Evolutionary conservation across 2,329 filamentous ascomycete genomes (phyloP), one percentile per base, ranked within the genome.

Genomic region (Allantophomopsis cytisporea): DNA sequence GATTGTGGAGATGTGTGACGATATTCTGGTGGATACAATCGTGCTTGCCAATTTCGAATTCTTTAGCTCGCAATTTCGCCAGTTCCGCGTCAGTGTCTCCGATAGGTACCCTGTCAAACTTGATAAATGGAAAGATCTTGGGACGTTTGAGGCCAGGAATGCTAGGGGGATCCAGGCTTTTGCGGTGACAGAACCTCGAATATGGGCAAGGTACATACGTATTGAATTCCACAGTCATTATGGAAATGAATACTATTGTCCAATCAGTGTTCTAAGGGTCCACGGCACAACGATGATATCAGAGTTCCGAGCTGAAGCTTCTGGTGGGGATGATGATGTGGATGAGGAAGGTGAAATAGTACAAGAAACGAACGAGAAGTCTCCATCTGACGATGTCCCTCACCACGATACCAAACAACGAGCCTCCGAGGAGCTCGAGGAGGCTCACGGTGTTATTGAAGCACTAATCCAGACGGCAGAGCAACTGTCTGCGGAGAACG

Each of bases 31-130:
- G 42, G 91, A 98, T 56, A 98, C 91, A 0, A 70, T 98, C 32
- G 91, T 96, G n/a, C 69, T 98, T 39, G 91, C 89, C 45, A 98
- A 98, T 57, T 98, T 93, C 52, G 91, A 98, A 59, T 98, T 98
- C 65, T 98, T 98, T 66, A 94, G 87, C 40, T 95, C 87, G 55
- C 95, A 94, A 72, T 83, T 96, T 50, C 81, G 87, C 39, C 83
- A 80, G 36, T 95, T 98, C 58, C 74, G 83, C 38, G 77, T 96
- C 49, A 93, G 85, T 55, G 89, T 95, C 36, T 93, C 88, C 42
- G 91, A 96, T 61, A 78, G 86, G 41, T 96, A 95, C 59, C 91
- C 91, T 1, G 83, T 91, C 39, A 96, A 95, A 59, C 60, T 75
- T 41, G 88, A 94, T 37, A 85, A 91, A 50, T 98, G 91, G 91